Evolutionary conservation across 164 flowering plant genomes (phyloP).

Genomic region (Santalum album): DNA sequence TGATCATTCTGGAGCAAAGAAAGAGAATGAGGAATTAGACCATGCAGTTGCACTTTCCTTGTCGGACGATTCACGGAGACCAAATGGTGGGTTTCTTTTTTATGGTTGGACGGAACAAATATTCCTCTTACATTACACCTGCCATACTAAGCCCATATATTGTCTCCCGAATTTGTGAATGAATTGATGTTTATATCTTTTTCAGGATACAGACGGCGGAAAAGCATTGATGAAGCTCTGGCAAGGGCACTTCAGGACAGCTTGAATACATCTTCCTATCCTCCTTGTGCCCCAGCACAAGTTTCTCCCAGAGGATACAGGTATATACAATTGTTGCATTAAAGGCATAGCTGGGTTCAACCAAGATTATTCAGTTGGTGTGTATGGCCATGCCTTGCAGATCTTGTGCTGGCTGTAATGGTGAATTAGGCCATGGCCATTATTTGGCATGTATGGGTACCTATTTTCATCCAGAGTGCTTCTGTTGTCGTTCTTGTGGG

Average conservation of each 20-base stretch:
- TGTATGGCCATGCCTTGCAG: constrained; percentile 27
- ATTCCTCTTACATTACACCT: too few species aligned
- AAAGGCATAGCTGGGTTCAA: too few species aligned
- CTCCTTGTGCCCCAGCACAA: constrained; percentile 46
- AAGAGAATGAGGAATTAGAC: constrained; percentile 54
- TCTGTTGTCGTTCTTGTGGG: constrained; percentile 63
- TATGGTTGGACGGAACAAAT: neutral
- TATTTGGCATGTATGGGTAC: constrained; percentile 82
- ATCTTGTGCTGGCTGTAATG: constrained; percentile 71
- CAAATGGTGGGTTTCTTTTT: constrained; percentile 45
- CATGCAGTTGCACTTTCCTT: constrained; percentile 59
- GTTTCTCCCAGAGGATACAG: constrained; percentile 33
- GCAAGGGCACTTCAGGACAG: constrained; percentile 34
- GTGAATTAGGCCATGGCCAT: constrained; percentile 60
- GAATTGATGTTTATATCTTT: constrained; percentile 1
- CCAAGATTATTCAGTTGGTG: too few species aligned
- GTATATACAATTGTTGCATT: too few species aligned
- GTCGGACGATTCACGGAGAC: constrained; percentile 47
- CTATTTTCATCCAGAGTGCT: constrained; percentile 83
- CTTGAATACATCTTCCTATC: constrained; percentile 33
- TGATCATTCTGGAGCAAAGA: constrained; percentile 32
- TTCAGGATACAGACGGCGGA: constrained; percentile 44
- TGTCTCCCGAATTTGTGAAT: neutral
- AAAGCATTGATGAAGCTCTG: constrained; percentile 36
- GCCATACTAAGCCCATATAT: too few species aligned